Conservation (phyloP, 2,329 filamentous ascomycete species). For the Nothophaeocryptopus gaeumannii region DNA sequence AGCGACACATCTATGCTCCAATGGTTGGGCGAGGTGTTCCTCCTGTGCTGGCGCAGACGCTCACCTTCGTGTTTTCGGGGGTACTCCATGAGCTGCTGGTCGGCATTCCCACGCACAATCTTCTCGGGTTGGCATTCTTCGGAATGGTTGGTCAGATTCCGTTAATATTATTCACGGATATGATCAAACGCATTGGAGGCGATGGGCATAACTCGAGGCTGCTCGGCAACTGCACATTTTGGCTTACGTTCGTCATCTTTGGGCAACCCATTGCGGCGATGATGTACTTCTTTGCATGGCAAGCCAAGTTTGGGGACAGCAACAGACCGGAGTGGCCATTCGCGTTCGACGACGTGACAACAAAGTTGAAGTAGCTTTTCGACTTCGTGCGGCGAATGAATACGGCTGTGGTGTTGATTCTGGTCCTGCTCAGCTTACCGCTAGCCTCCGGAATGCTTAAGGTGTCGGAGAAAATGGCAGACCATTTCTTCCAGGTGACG, state of each 20-base stretch:
- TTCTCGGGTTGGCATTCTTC: constrained; percentile 77
- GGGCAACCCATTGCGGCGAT: constrained; percentile 90
- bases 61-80: constrained; percentile 86
- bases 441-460: too few relatives aligned
- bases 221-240: constrained; percentile 90
- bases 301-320: constrained; percentile 78
- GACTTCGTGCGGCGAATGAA: too few relatives aligned
- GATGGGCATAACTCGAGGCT: constrained; percentile 72
- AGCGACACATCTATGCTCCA: constrained; percentile 86
- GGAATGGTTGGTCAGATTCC: constrained; percentile 95
- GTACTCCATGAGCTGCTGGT: constrained; percentile 89
- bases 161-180: constrained; percentile 75
- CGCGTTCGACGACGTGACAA: too few relatives aligned
- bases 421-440: too few relatives aligned
- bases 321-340: constrained; percentile 25
- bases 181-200: constrained; percentile 66
- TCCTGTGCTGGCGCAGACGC: constrained; percentile 65
- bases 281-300: constrained; percentile 97
- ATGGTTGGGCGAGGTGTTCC: constrained; percentile 81
- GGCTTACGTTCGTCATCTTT: constrained; percentile 92
- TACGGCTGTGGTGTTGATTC: too few relatives aligned
- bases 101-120: constrained; percentile 79
- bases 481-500: too few relatives aligned
- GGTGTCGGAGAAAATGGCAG: too few relatives aligned
- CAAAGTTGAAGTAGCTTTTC: too few relatives aligned